Evolutionary conservation across 441 rosid species (phyloP).

Genomic region (Erodium texanum): DNA sequence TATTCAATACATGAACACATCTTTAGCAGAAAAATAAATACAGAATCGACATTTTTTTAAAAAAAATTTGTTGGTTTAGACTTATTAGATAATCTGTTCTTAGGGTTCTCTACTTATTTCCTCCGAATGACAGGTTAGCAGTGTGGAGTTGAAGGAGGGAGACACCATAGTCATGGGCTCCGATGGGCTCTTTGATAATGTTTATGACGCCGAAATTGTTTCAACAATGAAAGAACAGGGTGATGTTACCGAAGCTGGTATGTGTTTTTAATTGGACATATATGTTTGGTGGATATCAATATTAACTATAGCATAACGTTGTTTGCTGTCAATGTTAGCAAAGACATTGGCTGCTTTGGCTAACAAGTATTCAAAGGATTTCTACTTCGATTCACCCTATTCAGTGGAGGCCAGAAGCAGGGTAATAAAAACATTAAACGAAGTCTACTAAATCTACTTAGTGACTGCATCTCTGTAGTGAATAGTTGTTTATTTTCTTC

Average conservation of each 20-base stretch:
- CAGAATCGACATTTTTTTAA: background rate
- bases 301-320: conserved; percentile 16
- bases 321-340: conserved; percentile 41
- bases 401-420: conserved; percentile 67
- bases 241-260: conserved; percentile 57
- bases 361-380: conserved; percentile 50
- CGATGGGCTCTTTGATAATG: conserved; percentile 87
- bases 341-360: conserved; percentile 81
- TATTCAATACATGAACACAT: background rate
- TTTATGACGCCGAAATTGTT: conserved; percentile 67
- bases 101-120: conserved; percentile 11
- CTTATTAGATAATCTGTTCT: background rate
- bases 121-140: conserved; percentile 44
- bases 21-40: too few relatives aligned
- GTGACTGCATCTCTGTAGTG: background rate
- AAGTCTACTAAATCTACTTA: background rate
- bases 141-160: conserved; percentile 49
- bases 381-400: conserved; percentile 67
- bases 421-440: conserved; percentile 34
- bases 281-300: conserved; percentile 4
- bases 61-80: background rate
- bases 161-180: conserved; percentile 80
- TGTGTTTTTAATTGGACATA: conserved; percentile 14
- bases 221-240: conserved; percentile 32
- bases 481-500: background rate